Evolutionary conservation across 805 yeast genomes (phyloP), one percentile per base, ranked within the genome.

Genomic region (Metschnikowia cerradonensis): DNA sequence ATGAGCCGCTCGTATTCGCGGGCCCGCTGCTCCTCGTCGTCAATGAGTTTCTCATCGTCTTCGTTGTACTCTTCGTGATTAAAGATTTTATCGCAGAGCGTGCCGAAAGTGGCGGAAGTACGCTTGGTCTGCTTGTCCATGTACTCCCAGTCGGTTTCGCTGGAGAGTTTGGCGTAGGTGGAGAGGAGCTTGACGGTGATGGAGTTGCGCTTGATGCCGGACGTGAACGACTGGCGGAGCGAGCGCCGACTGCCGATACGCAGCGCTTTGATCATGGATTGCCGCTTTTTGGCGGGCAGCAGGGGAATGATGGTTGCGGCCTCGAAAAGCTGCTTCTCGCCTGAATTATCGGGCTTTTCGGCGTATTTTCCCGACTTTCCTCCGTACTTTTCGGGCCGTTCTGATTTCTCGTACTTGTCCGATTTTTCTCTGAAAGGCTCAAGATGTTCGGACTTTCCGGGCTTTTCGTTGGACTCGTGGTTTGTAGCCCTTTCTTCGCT

Each of bases 81-180:
- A 72, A 86, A 86, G 51, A 86, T 81, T 66, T 81, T 83, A 68
- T 86, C 92, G 72, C 90, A 84, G 40, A 86, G 71, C 2, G 86
- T 79, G 11, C 90, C 94, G 72, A 86, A 86, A 54, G 86, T 87
- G 14, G 88, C 83, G 35, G 88, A 82, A 1, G 91, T 84, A 66
- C 94, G 76, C 67, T 80, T 84, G 5, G 90, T 83, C 63, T 83
- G 88, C 60, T 79, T 82, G 59, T 84, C 88, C 66, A 85, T 79
- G 58, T 79, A 79, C 59, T 82, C 86, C 82, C 88, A 81, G 53
- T 82, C 86, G 39, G 78, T 75, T 51, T 82, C 85, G 42, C 76
- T 76, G 3, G 88, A 77, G 53, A 86, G 68, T 62, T 82, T 84
- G 33, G 92, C 89, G 65, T 86, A 86, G 0, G 90, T 82, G 0